These are phyloP conservation scores for Paraphaeosphaeria sporulosa DNA, from an alignment of 2,329 filamentous ascomycete species.

Conservation along the genomic window DNA sequence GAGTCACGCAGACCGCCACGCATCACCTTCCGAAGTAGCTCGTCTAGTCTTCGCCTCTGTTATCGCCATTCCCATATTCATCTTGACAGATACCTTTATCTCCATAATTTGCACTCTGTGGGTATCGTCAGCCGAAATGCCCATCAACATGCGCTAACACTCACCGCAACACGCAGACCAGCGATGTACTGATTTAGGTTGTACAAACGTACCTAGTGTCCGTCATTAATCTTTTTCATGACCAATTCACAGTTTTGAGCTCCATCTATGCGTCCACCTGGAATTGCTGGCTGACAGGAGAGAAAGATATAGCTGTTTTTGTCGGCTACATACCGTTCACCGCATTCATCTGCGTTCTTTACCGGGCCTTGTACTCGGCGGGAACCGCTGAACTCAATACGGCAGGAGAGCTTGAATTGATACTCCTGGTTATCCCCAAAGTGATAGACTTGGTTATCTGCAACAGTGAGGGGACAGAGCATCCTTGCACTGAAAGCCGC, in stretches of 20 bases:
- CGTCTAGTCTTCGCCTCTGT: neutral
- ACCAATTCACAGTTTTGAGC: slow-evolving; percentile 15
- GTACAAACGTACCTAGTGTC: slow-evolving; percentile 9
- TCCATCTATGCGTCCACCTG: slow-evolving; percentile 14
- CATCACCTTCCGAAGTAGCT: neutral
- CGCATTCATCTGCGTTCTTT: slow-evolving; percentile 13
- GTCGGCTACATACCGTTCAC: slow-evolving; percentile 10
- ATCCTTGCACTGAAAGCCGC: slow-evolving; percentile 4
- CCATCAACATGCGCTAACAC: neutral
- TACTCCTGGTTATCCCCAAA: slow-evolving; percentile 11
- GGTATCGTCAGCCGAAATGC: neutral
- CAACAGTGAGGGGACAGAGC: slow-evolving; percentile 15
- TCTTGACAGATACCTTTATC: slow-evolving; percentile 1
- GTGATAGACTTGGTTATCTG: slow-evolving; percentile 19
- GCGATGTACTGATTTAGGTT: neutral
- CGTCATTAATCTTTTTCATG: slow-evolving; percentile 7
- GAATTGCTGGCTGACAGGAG: slow-evolving; percentile 16
- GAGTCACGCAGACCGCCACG: neutral
- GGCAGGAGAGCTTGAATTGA: slow-evolving; percentile 18
- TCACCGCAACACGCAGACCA: neutral
- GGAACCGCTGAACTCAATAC: slow-evolving; percentile 8
- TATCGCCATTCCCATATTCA: neutral
- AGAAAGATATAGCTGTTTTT: slow-evolving; percentile 16
- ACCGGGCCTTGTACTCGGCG: neutral
- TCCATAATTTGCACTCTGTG: neutral